These are phyloP conservation scores for Osmanthus fragrans DNA, from an alignment of 257 asterid genomes.

Conservation along the genomic window DNA sequence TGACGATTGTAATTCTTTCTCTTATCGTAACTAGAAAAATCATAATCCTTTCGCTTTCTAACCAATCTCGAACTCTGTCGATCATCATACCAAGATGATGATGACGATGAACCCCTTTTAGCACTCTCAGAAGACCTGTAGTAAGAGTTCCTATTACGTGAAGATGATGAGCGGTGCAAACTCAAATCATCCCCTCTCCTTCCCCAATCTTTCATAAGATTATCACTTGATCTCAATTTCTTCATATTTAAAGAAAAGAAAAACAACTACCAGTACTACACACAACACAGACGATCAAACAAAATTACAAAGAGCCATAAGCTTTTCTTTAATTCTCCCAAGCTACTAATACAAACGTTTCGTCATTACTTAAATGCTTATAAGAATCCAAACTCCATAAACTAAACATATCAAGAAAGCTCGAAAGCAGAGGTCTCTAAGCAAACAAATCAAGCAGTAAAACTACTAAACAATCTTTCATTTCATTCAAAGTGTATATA, in stretches of 20 bases:
- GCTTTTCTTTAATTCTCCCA: background rate
- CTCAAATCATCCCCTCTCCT: constrained; percentile 25
- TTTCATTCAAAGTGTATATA: background rate
- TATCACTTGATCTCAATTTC: background rate
- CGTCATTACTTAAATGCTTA: too few species aligned
- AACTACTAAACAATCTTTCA: background rate
- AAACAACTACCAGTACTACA: background rate
- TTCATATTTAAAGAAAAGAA: background rate
- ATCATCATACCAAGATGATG: constrained; percentile 76
- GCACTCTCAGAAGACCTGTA: constrained; percentile 76
- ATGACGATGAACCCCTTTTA: constrained; percentile 68
- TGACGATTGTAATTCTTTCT: constrained; percentile 74
- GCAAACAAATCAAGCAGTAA: background rate
- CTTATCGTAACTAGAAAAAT: constrained; percentile 63
- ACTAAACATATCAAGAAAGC: background rate
- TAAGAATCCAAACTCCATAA: background rate
- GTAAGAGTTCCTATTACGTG: constrained; percentile 54
- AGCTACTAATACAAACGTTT: background rate
- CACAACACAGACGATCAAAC: background rate
- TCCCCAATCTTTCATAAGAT: background rate
- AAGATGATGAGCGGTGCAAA: constrained; percentile 67
- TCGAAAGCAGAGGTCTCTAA: background rate
- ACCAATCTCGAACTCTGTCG: constrained; percentile 67
- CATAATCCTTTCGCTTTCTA: constrained; percentile 70
- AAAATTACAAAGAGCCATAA: background rate